Percentiles rank a stretch among this genome's conserved stretches.
Evolutionary conservation across 2,329 filamentous ascomycete species (phyloP).

Genomic region (Fusarium anthophilum): DNA sequence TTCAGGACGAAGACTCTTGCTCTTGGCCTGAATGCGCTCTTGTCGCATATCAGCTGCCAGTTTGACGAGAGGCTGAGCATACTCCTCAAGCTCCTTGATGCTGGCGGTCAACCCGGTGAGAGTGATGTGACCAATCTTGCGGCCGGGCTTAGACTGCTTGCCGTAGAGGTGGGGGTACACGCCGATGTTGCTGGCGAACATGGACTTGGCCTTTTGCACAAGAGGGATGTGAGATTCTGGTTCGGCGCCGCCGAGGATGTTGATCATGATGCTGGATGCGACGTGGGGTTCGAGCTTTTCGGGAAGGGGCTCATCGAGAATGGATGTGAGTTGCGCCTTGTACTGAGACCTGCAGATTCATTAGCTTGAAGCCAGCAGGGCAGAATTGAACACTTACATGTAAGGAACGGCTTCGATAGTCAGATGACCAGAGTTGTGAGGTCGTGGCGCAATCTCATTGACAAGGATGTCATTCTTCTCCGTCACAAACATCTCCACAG

Average conservation of each 20-base stretch:
- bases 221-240: constrained; percentile 69
- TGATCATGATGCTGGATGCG: constrained; percentile 78
- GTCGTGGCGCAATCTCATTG: constrained; percentile 85
- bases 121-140: constrained; percentile 97
- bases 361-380: rapidly evolving
- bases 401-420: constrained; percentile 91
- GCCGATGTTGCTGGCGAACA: constrained; percentile 57
- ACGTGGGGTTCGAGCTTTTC: constrained; percentile 66
- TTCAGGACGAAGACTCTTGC: constrained; percentile 50
- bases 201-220: constrained; percentile 56
- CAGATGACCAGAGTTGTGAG: constrained; percentile 93
- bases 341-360: constrained; percentile 72
- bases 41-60: constrained; percentile 67
- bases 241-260: constrained; percentile 77
- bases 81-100: constrained; percentile 60
- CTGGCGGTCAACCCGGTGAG: constrained; percentile 76
- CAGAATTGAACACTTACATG: constrained; percentile 46
- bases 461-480: constrained; percentile 76
- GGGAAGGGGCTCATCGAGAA: constrained; percentile 72
- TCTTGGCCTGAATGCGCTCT: constrained; percentile 59
- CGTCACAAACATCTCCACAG: constrained; percentile 94
- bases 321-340: constrained; percentile 86
- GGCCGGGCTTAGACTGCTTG: constrained; percentile 84
- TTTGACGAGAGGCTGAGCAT: constrained; percentile 74
- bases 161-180: constrained; percentile 86